Evolutionary conservation across 441 rosid species (phyloP).

Genomic region (Erodium moschatum): DNA sequence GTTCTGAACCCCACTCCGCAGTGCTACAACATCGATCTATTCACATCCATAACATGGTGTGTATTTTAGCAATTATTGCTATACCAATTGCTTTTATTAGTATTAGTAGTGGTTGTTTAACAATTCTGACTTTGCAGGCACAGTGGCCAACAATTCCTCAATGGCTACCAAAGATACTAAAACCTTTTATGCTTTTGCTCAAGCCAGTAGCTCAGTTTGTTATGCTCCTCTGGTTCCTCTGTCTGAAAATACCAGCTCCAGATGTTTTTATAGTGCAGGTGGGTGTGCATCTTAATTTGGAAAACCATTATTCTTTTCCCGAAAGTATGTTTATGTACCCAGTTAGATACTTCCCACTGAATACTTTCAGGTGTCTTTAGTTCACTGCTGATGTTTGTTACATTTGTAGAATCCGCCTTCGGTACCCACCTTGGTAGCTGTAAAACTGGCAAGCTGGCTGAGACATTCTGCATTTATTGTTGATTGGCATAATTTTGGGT

Average conservation of each 20-base stretch:
- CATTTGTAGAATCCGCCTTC: slow-evolving; percentile 84
- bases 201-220: slow-evolving; percentile 75
- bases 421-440: slow-evolving; percentile 79
- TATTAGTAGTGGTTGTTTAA: background rate
- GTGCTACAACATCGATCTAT: slow-evolving; percentile 57
- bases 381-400: slow-evolving; percentile 3
- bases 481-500: slow-evolving; percentile 99
- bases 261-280: slow-evolving; percentile 91
- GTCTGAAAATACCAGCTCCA: slow-evolving; percentile 58
- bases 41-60: slow-evolving; percentile 79
- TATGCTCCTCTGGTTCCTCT: slow-evolving; percentile 74
- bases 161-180: slow-evolving; percentile 47
- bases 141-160: slow-evolving; percentile 47
- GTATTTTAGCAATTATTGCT: slow-evolving; percentile 8
- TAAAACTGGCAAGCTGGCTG: slow-evolving; percentile 83
- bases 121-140: slow-evolving; percentile 30
- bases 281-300: slow-evolving; percentile 15
- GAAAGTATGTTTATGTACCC: background rate
- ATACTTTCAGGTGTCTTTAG: background rate
- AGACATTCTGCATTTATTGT: slow-evolving; percentile 60
- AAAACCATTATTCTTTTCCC: background rate
- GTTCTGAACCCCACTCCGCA: slow-evolving; percentile 76
- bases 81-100: background rate
- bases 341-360: background rate
- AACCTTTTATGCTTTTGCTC: slow-evolving; percentile 55